Conservation (phyloP, 2,329 filamentous ascomycete genomes). For the Fusarium miscanthi region DNA sequence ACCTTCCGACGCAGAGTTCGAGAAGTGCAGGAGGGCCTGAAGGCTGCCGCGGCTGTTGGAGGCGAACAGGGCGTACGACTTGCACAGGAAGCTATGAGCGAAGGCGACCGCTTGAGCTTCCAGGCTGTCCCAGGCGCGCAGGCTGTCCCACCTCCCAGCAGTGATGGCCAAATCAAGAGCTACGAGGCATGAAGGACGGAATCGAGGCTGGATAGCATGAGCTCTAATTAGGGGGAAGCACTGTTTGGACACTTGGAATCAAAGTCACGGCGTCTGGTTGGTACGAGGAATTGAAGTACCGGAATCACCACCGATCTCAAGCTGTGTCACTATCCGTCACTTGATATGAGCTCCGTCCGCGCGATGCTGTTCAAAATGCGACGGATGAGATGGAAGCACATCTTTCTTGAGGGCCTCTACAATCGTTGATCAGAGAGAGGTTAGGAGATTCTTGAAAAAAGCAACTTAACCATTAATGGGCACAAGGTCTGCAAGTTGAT, state of each 20-base stretch:
- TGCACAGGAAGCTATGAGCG: slow-evolving; percentile 59
- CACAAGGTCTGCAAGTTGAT: slow-evolving; percentile 6
- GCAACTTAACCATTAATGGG: neutral
- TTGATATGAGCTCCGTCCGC: neutral
- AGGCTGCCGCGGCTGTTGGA: slow-evolving; percentile 60
- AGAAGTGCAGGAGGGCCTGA: slow-evolving; percentile 82
- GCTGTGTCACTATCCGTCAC: neutral
- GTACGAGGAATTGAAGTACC: slow-evolving; percentile 20
- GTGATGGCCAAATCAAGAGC: slow-evolving; percentile 66
- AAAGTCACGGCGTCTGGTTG: slow-evolving; percentile 38
- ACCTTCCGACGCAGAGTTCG: slow-evolving; percentile 89
- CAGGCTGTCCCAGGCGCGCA: slow-evolving; percentile 57
- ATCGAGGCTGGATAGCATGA: neutral
- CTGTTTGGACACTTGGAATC: slow-evolving; percentile 27
- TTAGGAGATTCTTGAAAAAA: neutral
- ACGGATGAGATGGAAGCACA: neutral
- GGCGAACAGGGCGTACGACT: slow-evolving; percentile 62
- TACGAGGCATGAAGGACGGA: slow-evolving; percentile 60
- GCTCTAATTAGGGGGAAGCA: slow-evolving; percentile 13
- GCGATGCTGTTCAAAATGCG: neutral
- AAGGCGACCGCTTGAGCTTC: slow-evolving; percentile 66
- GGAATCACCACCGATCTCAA: slow-evolving; percentile 10
- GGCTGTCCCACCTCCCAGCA: slow-evolving; percentile 65
- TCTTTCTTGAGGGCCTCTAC: neutral
- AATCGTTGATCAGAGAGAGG: neutral